These are phyloP conservation scores for Nissolia schottii DNA, from an alignment of 306 rosid species.

Conservation along the genomic window DNA sequence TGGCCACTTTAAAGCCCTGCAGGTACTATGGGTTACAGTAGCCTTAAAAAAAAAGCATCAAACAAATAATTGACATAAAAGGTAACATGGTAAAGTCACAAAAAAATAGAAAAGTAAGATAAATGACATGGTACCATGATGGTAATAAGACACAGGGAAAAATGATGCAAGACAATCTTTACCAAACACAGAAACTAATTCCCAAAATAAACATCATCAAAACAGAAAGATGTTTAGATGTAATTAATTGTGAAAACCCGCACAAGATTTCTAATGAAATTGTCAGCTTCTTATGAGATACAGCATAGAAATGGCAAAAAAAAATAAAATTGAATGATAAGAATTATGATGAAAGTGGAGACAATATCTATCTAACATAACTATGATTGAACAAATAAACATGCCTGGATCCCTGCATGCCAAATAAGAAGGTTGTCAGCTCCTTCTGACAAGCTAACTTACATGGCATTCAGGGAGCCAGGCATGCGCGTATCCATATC, in stretches of 20 bases:
- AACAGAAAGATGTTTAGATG: not conserved
- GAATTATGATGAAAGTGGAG: not conserved
- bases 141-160: not conserved
- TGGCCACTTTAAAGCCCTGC: not conserved
- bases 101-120: not conserved
- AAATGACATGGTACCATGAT: not conserved
- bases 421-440: constrained; percentile 52
- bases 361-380: not conserved
- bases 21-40: not conserved
- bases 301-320: not conserved
- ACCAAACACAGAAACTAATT: not conserved
- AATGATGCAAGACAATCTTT: not conserved
- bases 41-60: not conserved
- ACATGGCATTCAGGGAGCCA: constrained; percentile 96
- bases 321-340: not conserved
- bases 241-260: constrained; percentile 4
- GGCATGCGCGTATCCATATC: constrained; percentile 37
- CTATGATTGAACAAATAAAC: not conserved
- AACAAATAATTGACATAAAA: not conserved
- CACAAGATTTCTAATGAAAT: not conserved
- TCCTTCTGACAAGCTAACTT: constrained; percentile 38
- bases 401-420: constrained; percentile 72
- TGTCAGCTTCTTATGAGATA: not conserved
- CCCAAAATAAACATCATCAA: constrained; percentile 1
- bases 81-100: not conserved